A percentile compares a stretch with the other conserved stretches of the same genome.
Evolutionary conservation across 2,329 filamentous ascomycete species (phyloP).

Genomic region (Penicillium sp.): DNA sequence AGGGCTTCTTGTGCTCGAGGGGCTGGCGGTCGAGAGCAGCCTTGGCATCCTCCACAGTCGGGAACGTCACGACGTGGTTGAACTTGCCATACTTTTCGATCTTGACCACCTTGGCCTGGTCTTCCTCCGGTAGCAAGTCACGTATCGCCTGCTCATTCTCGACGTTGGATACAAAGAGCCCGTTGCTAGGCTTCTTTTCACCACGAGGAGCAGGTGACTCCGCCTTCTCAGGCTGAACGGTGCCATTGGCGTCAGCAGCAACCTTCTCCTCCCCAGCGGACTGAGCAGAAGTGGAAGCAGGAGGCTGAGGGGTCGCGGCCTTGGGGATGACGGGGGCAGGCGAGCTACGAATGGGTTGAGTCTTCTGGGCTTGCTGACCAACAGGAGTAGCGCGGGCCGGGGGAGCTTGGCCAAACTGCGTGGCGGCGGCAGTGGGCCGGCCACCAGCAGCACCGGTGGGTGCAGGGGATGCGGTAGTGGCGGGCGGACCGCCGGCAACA

Average conservation of each 20-base stretch:
- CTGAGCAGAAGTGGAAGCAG: conserved; percentile 38
- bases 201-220: conserved; percentile 53
- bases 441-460: conserved; percentile 34
- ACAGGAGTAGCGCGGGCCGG: conserved; percentile 29
- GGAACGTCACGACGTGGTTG: conserved; percentile 78
- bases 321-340: conserved; percentile 43
- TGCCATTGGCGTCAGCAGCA: conserved; percentile 50
- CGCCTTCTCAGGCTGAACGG: conserved; percentile 43
- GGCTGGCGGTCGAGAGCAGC: conserved; percentile 69
- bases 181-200: conserved; percentile 65
- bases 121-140: conserved; percentile 75
- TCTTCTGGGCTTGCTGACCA: conserved; percentile 29
- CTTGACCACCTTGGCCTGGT: conserved; percentile 72
- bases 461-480: conserved; percentile 34
- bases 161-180: conserved; percentile 84
- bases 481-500: conserved; percentile 25
- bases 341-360: conserved; percentile 34
- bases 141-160: conserved; percentile 77
- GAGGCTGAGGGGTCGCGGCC: conserved; percentile 33
- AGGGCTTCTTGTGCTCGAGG: conserved; percentile 68
- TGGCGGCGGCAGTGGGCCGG: conserved; percentile 32
- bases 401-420: conserved; percentile 42
- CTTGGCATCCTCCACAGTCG: conserved; percentile 71
- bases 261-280: conserved; percentile 46
- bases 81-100: conserved; percentile 65